Conservation (phyloP, 345 rosid genomes). For the Rhodamnia argentea region DNA sequence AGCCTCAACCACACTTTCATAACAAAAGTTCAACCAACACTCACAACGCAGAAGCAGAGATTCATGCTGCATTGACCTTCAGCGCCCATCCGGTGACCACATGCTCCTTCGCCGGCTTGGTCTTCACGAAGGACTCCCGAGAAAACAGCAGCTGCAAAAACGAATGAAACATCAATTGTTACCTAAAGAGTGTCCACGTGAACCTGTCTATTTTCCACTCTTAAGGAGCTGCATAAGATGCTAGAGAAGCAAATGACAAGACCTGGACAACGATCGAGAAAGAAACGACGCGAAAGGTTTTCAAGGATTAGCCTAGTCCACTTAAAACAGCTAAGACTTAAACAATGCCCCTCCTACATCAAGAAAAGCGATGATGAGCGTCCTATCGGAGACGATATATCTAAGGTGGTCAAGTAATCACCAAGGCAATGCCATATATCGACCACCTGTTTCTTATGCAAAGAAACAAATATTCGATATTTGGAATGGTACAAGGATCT, state of each 20-base stretch:
- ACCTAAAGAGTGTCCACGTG: not conserved
- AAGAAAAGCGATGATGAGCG: not conserved
- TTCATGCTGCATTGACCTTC: conserved; percentile 62
- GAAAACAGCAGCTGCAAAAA: conserved; percentile 37
- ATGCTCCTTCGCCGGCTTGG: conserved; percentile 43
- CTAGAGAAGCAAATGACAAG: not conserved
- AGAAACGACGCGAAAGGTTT: not conserved
- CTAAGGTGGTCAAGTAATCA: not conserved
- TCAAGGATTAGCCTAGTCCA: not conserved
- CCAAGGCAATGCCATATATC: not conserved
- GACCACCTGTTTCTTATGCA: not conserved
- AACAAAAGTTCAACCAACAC: not conserved
- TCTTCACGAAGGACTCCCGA: conserved; percentile 60
- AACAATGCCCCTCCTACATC: not conserved
- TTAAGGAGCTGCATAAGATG: too few species aligned
- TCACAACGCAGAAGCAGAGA: not conserved
- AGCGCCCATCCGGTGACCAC: conserved; percentile 81
- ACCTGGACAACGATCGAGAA: not conserved
- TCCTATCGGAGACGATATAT: not conserved
- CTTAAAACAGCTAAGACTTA: not conserved
- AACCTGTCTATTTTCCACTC: not conserved
- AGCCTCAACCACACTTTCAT: not conserved
- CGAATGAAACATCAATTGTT: not conserved
- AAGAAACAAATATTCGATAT: not conserved
- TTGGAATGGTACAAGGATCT: not conserved